phyloP scores from a whole-genome alignment of 768 basidiomycete genomes.

The Rubroboletus satanas region DNA sequence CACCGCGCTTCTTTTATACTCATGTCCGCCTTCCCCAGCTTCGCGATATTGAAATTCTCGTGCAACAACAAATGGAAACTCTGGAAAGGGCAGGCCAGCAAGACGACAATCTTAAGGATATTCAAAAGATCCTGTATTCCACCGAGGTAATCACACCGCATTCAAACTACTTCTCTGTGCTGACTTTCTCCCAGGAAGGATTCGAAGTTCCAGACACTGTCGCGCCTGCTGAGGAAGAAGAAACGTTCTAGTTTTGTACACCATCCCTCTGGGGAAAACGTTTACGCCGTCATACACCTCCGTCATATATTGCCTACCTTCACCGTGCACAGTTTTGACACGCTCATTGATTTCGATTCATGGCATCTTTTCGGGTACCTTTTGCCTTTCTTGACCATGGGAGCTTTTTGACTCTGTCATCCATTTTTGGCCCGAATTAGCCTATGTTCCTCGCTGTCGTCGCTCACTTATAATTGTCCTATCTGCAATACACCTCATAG shows the following conservation, averaged over 20 bases:
- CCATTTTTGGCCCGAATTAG: slow-evolving; percentile 13
- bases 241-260: slow-evolving; percentile 55
- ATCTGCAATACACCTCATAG: slow-evolving; percentile 30
- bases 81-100: slow-evolving; percentile 55
- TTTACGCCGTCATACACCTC: slow-evolving; percentile 9
- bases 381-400: slow-evolving; percentile 11
- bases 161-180: background rate
- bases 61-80: slow-evolving; percentile 71
- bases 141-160: slow-evolving; percentile 69
- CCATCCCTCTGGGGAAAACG: slow-evolving; percentile 4
- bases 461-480: slow-evolving; percentile 22
- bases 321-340: slow-evolving; percentile 8
- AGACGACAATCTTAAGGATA: slow-evolving; percentile 62
- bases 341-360: slow-evolving; percentile 16
- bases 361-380: slow-evolving; percentile 7
- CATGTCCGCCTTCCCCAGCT: slow-evolving; percentile 49
- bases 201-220: slow-evolving; percentile 81
- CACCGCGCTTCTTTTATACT: slow-evolving; percentile 3
- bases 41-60: slow-evolving; percentile 93
- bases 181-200: slow-evolving; percentile 60
- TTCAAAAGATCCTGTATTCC: slow-evolving; percentile 91
- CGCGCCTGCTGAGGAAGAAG: slow-evolving; percentile 67
- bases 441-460: slow-evolving; percentile 18
- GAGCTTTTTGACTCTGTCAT: background rate
- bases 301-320: slow-evolving; percentile 3